Base-by-base conservation (phyloP, 2,329 filamentous ascomycete genomes). In the Verticillium longisporum region DNA sequence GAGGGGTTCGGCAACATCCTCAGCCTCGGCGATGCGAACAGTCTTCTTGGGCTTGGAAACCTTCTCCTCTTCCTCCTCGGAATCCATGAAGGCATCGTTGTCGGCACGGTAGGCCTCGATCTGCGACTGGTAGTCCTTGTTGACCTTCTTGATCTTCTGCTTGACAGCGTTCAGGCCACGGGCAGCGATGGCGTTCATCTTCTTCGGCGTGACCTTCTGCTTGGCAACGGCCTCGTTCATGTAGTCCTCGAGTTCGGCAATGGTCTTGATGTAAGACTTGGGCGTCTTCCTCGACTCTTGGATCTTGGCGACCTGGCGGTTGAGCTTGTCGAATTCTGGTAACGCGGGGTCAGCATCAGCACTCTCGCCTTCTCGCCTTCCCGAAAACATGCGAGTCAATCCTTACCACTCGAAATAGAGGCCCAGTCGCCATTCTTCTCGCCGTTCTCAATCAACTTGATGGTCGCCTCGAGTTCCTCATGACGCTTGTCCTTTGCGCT, bases 371-470 rank as follows among this genome's bases (percentile, higher is more conserved):
- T 9, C 6, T 4, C 21, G 9, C 45, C 11, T 26, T n/a, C 45
- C 9, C 45, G 5, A 53, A 53, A 9, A 21, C 54, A 34, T n/a
- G 54, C 14, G 7, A 2, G 34, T 58, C 26, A 31, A 31, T 31
- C 71, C 88, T 71, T 84, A 96, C 93, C 92, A 72, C 86, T 85
- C 65, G 92, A 91, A 68, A 98, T 96, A 65, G 94, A 88, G 67
- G 89, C 90, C 95, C 95, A 99, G 79, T 99, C 95, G 72, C 91
- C 92, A 73, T 98, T 99, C 83, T 96, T 98, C 77, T 95, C 84
- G 64, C 91, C 93, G 79, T 99, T 99, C 74, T 98, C 93, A 72
- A 99, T 98, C 72, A 90, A 80, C 75, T 90, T 89, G 71, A 98
- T 90, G 54, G 88, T 96, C 63, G 86, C 85, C 76, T 99, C 94